phyloP scores from a whole-genome alignment of 768 basidiomycete genomes.

The Serendipita sp. region DNA sequence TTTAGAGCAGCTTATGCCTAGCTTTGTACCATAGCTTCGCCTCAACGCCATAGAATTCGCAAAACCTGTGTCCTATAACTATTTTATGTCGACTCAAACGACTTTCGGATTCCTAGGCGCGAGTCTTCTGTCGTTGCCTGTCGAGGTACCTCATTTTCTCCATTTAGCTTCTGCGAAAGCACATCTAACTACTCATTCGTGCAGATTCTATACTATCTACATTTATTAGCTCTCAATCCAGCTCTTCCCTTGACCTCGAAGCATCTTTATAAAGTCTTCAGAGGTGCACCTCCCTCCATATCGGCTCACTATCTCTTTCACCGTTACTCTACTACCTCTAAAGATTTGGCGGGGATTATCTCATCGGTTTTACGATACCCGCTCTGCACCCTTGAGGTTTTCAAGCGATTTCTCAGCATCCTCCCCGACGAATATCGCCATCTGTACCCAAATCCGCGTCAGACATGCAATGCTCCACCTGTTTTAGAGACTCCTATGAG shows the following conservation, averaged over 20 bases:
- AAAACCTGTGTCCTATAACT: too few relatives aligned
- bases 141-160: not conserved
- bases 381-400: conserved; percentile 25
- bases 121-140: not conserved
- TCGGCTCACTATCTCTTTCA: not conserved
- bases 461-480: conserved; percentile 13
- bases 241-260: not conserved
- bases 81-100: too few relatives aligned
- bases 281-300: not conserved
- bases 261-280: not conserved
- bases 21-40: too few relatives aligned
- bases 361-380: conserved; percentile 35
- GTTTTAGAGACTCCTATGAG: conserved; percentile 12
- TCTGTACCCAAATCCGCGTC: conserved; percentile 7
- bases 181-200: not conserved
- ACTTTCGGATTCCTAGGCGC: too few relatives aligned
- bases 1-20: too few relatives aligned
- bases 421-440: conserved; percentile 7
- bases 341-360: conserved; percentile 19
- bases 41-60: too few relatives aligned
- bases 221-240: not conserved
- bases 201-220: not conserved
- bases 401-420: conserved; percentile 30
- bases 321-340: not conserved
- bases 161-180: not conserved